Base-by-base conservation (phyloP, 2,329 filamentous ascomycete genomes). In the Paecilomyces fulvus region DNA sequence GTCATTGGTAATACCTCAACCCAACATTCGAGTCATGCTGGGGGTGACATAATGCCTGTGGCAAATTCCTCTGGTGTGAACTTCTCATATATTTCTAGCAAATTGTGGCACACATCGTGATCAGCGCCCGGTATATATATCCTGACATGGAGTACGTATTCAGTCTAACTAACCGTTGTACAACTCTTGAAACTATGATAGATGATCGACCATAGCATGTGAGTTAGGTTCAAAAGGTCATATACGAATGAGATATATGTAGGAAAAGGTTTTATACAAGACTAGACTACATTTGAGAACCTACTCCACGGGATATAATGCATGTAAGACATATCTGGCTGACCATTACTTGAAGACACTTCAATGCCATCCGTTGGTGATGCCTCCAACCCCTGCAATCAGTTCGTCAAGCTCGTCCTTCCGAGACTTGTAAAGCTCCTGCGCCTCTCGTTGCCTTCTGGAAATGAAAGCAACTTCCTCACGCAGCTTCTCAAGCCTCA, bases 401-500 rank as follows among this genome's bases (percentile, higher is more conserved):
- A 95, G 74, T 55, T 74, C 77, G 51, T 86, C 83, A 62, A 96
- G 72, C 77, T 97, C 94, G 51, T 91, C 89, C 73, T 83, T 90
- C 58, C 85, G 83, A 61, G 76, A 77, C 64, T 89, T 82, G 70
- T 94, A 99, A 65, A 87, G 71, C 61, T 96, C 91, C 74, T 99
- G 94, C 6, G 90, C 91, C 74, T 96, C 90, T 57, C 92, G 81
- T 77, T 97, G 92, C 60, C 92, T 80, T 64, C 84, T 84, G 63
- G 85, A 89, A 9, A 97, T 82, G 64, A 89, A 89, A 6, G 79
- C 82, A 21, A 96, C 91, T 70, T 96, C 91, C n/a, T 89, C 87
- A 53, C 91, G 83, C 56, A 96, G 75, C 10, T 80, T 80, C 62
- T 88, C 88, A 54, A 97, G 75, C 30, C 94, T 81, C 55, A 84